Evolutionary conservation across 768 basidiomycete genomes (phyloP), one percentile per base, ranked within the genome.

Genomic region (Filobasidium wieringae): DNA sequence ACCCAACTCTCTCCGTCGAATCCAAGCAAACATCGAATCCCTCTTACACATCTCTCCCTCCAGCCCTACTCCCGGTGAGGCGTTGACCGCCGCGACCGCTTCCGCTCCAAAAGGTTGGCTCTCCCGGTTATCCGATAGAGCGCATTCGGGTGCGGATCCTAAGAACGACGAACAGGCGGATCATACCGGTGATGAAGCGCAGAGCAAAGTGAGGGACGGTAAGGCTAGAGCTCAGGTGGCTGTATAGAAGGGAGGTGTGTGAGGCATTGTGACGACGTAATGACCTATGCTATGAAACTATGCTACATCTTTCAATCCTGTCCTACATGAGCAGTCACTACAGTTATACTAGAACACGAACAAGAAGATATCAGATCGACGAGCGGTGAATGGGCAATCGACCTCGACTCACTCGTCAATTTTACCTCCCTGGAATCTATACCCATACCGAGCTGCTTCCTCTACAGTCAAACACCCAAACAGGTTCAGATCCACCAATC

Each of bases 381-480:
- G 22, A 39, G 19, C 15, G 7, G 27, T 7, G 15, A 6, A 15
- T 14, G 36, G 30, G 27, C 17, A 15, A 50, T 30, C 15, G 24
- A 11, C 4, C 6, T 14, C 15, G 36, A 57, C 72, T 66, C 60
- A 73, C 72, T 75, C 73, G 53, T 75, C 73, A 19, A 72, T 56
- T 59, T 75, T 75, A 12, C 73, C 73, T 12, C 73, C 73, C 51
- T 61, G 61, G 43, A 57, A 74, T 37, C 58, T 63, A 41, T 64
- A 57, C 22, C 68, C 64, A n/a, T 69, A 60, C 59, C 64, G 65
- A 14, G 54, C 67, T 4, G 73, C 73, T 39, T 71, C 73, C 22
- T 69, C 59, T 60, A 31, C 30, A 9, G 3, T 15, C 6, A 31
- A 7, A 4, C 22, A 24, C 22, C 4, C 2, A 34, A 30, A 3